These are phyloP conservation scores for Taphrina confusa DNA, from an alignment of 1,139 yeast genomes.

Conservation along the genomic window DNA sequence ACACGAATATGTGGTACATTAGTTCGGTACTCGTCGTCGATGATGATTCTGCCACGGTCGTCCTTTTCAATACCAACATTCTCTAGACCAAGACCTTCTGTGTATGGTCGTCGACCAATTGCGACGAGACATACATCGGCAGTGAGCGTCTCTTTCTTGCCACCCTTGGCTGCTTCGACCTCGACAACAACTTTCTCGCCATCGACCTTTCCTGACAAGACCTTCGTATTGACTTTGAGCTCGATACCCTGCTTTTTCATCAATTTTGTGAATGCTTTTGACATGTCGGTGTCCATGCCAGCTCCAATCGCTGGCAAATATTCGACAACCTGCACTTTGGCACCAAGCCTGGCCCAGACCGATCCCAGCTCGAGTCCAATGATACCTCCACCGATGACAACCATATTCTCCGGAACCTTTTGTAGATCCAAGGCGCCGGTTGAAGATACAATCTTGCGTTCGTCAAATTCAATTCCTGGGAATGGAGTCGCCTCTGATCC, in stretches of 20 bases:
- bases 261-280: conserved; percentile 84
- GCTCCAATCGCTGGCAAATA: conserved; percentile 80
- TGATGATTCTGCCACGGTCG: conserved; percentile 87
- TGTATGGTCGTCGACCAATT: conserved; percentile 98
- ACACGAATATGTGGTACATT: conserved; percentile 91
- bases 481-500: conserved; percentile 98
- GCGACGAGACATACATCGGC: conserved; percentile 95
- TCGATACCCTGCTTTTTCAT: conserved; percentile 92
- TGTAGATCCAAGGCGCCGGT: conserved; percentile 85
- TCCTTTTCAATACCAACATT: conserved; percentile 85
- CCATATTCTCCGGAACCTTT: conserved; percentile 87
- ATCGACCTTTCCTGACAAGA: conserved; percentile 76
- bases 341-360: conserved; percentile 91
- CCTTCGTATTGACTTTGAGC: conserved; percentile 91
- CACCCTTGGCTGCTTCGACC: conserved; percentile 85
- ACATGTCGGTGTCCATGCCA: conserved; percentile 96
- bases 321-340: conserved; percentile 93
- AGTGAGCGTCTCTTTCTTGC: conserved; percentile 74
- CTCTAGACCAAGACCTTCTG: conserved; percentile 86
- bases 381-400: conserved; percentile 98
- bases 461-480: conserved; percentile 97
- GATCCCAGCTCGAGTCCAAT: conserved; percentile 99
- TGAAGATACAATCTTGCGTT: conserved; percentile 93
- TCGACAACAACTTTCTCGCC: conserved; percentile 86
- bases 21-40: conserved; percentile 91